Base-by-base conservation (phyloP, 306 rosid genomes). In the Arachis hypogaea region DNA sequence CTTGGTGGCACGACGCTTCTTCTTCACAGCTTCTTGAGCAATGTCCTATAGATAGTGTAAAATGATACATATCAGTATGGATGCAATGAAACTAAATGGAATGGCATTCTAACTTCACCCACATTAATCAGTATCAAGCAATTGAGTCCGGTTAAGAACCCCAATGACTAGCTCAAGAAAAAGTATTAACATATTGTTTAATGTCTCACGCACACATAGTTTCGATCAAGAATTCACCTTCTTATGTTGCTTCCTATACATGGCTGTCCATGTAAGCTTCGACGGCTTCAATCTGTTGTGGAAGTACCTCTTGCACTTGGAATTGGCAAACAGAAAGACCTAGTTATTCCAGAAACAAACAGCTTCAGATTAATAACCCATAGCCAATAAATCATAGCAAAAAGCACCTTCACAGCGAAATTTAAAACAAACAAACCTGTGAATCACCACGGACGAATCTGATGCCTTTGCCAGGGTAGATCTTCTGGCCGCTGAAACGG, bases 401-500 rank as follows among this genome's bases (percentile, higher is more conserved):
- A 61, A 52, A 66, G 6, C 7, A 58, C 49, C 60, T 7, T 59
- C 22, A 54, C 1, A 33, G 7, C 7, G 46, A 40, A 12, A 42
- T 7, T 18, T 50, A 50, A n/a, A 52, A 49, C 7, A 2, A 10
- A 11, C 1, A 22, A 2, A 47, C 97, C 95, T 89, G 95, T 70
- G 97, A 91, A 78, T 91, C 97, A 33, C 86, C 73, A 0, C 97
- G 95, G 56, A 91, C 57, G 52, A 89, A 91, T 78, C 95, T 84
- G 69, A 91, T 89, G 40, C 97, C 97, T 63, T 30, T 87, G 18
- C 95, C 97, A 5, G 91, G 97, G 76, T 91, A 91, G 78, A 91
- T 91, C 91, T 91, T 91, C 10, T 78, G 83, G 7, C 97, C 98
- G 22, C 98, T 92, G 72, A 92, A 92, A 9, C 96, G 92, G 71